Percentiles rank a stretch among this genome's conserved stretches.
Conservation (phyloP, 2,329 filamentous ascomycete genomes). For the Aureobasidium sp. region DNA sequence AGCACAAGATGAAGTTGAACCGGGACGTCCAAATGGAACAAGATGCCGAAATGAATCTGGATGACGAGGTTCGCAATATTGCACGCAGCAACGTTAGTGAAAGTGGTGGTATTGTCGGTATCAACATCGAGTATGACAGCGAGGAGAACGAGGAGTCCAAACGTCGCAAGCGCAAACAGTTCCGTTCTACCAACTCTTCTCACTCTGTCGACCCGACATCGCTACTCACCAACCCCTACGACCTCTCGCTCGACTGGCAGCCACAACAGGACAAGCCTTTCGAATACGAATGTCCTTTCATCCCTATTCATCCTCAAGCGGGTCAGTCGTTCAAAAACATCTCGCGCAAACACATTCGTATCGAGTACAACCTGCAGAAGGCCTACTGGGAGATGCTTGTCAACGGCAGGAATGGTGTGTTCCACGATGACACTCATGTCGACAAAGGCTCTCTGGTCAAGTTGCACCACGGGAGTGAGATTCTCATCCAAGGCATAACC, state of each 20-base stretch:
- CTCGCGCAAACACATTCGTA: slow-evolving; percentile 64
- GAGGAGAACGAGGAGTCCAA: slow-evolving; percentile 11
- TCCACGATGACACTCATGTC: slow-evolving; percentile 46
- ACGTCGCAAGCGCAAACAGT: slow-evolving; percentile 26
- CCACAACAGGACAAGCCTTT: slow-evolving; percentile 6
- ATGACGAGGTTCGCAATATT: slow-evolving; percentile 3
- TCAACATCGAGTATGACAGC: slow-evolving; percentile 13
- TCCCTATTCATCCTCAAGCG: slow-evolving; percentile 64
- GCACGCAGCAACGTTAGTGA: slow-evolving; percentile 21
- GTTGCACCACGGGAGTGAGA: slow-evolving; percentile 54
- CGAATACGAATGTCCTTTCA: slow-evolving; percentile 30
- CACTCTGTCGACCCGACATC: slow-evolving; percentile 13
- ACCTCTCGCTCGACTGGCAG: slow-evolving; percentile 7
- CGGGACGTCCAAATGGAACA: slow-evolving; percentile 16
- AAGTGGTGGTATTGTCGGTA: slow-evolving; percentile 20
- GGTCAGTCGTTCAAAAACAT: slow-evolving; percentile 61
- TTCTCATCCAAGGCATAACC: slow-evolving; percentile 63
- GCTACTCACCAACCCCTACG: slow-evolving; percentile 12
- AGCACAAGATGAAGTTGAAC: slow-evolving; percentile 12
- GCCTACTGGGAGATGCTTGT: slow-evolving; percentile 58
- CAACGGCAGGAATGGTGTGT: slow-evolving; percentile 58
- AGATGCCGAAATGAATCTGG: slow-evolving; percentile 8
- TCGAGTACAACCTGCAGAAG: slow-evolving; percentile 57
- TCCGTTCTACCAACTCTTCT: slow-evolving; percentile 11
- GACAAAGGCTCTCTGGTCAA: slow-evolving; percentile 45